A percentile compares a stretch with the other conserved stretches of the same genome.
phyloP scores from a whole-genome alignment of 495 filamentous ascomycete genomes.

The Hypoxylon perforatum region DNA sequence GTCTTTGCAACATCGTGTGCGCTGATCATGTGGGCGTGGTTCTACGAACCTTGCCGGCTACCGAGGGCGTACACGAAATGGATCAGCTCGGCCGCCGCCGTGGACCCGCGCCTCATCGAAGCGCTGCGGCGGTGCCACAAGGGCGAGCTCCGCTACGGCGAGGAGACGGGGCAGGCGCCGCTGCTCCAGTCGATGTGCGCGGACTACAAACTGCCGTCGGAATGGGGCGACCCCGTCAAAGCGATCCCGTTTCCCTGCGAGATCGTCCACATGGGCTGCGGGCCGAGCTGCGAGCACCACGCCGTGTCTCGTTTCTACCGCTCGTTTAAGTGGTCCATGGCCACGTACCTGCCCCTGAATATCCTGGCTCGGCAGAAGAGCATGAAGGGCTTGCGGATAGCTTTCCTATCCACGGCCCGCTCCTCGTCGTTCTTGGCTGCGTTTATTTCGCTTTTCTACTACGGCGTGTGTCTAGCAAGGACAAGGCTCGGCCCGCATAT shows the following conservation, averaged over 20 bases:
- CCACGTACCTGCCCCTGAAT: conserved; percentile 84
- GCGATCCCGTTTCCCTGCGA: conserved; percentile 86
- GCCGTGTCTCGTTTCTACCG: conserved; percentile 74
- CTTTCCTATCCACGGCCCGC: conserved; percentile 70
- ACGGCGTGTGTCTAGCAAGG: conserved; percentile 84
- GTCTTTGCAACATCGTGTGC: conserved; percentile 80
- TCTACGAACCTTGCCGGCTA: conserved; percentile 76
- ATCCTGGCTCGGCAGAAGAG: conserved; percentile 69
- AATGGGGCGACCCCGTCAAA: conserved; percentile 80
- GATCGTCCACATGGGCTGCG: conserved; percentile 85
- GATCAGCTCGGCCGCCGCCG: conserved; percentile 81
- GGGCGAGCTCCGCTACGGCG: conserved; percentile 77
- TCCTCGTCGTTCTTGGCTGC: conserved; percentile 86
- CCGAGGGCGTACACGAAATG: conserved; percentile 85
- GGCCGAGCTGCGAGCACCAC: conserved; percentile 82
- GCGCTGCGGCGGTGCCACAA: conserved; percentile 74
- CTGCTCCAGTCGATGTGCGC: conserved; percentile 80
- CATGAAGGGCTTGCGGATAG: conserved; percentile 51
- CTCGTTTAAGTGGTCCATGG: conserved; percentile 79
- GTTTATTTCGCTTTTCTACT: conserved; percentile 88
- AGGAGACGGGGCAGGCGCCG: conserved; percentile 77
- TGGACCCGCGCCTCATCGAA: conserved; percentile 81
- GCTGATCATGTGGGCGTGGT: conserved; percentile 93
- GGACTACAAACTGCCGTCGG: conserved; percentile 74
- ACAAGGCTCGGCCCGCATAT: conserved; percentile 81